Percentiles rank a stretch among this genome's conserved stretches.
Conservation (phyloP, 306 rosid genomes). For the Dalbergia cochinchinensis region DNA sequence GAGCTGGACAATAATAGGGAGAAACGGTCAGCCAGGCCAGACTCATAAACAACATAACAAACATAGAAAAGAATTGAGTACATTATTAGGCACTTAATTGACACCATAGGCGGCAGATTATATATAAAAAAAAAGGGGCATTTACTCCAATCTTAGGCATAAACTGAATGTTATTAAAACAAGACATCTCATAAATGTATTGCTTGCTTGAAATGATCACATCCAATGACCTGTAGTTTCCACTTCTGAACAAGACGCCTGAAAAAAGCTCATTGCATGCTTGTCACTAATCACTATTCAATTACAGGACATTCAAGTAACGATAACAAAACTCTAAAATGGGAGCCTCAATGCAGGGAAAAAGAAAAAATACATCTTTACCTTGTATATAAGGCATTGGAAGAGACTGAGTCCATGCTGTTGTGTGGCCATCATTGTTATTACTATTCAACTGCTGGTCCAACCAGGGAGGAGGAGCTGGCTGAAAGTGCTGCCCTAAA, state of each 20-base stretch:
- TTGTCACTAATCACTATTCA: conserved; percentile 17
- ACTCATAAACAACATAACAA: conserved; percentile 16
- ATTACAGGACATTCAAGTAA: conserved; percentile 19
- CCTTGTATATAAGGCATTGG: conserved; percentile 73
- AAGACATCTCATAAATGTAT: conserved; percentile 31
- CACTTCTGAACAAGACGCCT: conserved; percentile 34
- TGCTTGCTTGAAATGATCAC: conserved; percentile 16
- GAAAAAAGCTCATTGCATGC: conserved; percentile 10
- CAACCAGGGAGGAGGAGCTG: conserved; percentile 76
- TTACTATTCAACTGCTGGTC: conserved; percentile 70
- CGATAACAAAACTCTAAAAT: conserved; percentile 17
- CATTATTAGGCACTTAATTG: conserved; percentile 17
- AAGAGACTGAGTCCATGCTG: conserved; percentile 77
- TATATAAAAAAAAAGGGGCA: neutral
- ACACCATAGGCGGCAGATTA: conserved; percentile 8
- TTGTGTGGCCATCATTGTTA: conserved; percentile 63
- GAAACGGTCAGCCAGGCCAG: conserved; percentile 38
- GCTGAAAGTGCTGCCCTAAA: conserved; percentile 80
- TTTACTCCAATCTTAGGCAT: conserved; percentile 12
- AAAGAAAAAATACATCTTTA: conserved; percentile 31
- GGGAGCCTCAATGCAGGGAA: conserved; percentile 33
- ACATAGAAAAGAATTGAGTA: conserved; percentile 11
- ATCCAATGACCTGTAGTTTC: conserved; percentile 33
- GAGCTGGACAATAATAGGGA: conserved; percentile 49
- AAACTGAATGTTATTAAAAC: conserved; percentile 23